Evolutionary conservation across 495 filamentous ascomycete genomes (phyloP), one percentile per base, ranked within the genome.

Genomic region (Penicillium alfredii): DNA sequence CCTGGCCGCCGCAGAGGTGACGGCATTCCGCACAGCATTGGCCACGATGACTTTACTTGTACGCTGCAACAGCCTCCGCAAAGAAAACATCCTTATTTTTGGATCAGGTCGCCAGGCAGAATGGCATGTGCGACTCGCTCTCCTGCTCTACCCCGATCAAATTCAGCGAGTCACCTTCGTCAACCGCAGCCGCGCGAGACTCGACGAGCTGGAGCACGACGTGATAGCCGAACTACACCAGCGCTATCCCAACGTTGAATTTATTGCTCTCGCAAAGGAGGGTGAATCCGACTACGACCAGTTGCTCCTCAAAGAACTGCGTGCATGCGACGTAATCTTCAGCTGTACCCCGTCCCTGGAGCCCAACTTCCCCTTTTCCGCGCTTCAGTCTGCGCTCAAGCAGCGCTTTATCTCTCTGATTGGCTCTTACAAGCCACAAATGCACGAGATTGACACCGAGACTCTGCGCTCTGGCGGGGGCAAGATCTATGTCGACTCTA

Each of bases 11-110:
- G 76, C 79, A 42, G 84, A 88, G 35, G 61, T 96, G 7, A 97
- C 92, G 2, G 89, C 87, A 4, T 98, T 96, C 63, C 85, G 92
- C 46, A 97, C 92, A 2, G 92, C 92, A 0, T 73, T 97, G 7
- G 82, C 85, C 2, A 77, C 82, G 8, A 80, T 87, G 56, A 75
- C 93, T 1, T 69, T 95, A 2, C 73, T 73, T 25, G 77, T 77
- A 21, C 80, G 89, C 13, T 61, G 65, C 24, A 51, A 63, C 7
- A 30, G 44, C 1, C 25, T 63, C 1, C 29, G 27, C 15, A 77
- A 87, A 27, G 77, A 81, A 40, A 82, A 78, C 17, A 49, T 94
- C 2, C 73, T 81, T 10, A 78, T 94, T 33, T 92, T 98, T 52
- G 92, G 92, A 15, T 78, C 82, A 4, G 92, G 92, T 16, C 73